Base-by-base conservation (phyloP, 495 filamentous ascomycete species). In the Trichoderma erinaceum region DNA sequence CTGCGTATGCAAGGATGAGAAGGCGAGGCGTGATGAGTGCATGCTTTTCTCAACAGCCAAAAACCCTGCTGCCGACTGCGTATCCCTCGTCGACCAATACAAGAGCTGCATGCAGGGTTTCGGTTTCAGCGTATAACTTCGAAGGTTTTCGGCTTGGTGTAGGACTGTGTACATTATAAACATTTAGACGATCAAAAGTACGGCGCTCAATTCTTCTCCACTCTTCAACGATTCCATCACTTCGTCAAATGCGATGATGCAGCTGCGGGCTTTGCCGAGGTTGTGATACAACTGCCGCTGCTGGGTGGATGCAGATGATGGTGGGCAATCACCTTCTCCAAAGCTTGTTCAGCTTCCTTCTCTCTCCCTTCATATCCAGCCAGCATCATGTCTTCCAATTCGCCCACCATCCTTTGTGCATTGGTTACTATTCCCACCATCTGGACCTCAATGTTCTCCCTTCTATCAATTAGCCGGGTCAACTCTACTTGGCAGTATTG, bases 1-100 rank as follows among this genome's bases (percentile, higher is more conserved):
- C 86, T 97, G 94, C 78, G 95, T 99, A 25, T 99, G 95, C 86
- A 97, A 94, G 74, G 85, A 92, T 61, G 95, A 99, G 78, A 99
- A 99, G 77, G 84, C 90, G 68, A 79, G 82, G 69, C 92, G 95
- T 69, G 95, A 99, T 78, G 95, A 99, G 80, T 99, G 95, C 83
- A 97, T 99, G 94, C 90, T 99, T 21, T 97, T 98, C 80, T 93
- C 90, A 67, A 92, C 86, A 70, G 81, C 86, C 70, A 85, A 87
- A 68, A 87, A 96, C 73, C 89, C 93, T 38, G 84, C 91, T 73
- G 75, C 83, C 71, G 92, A 93, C 70, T 99, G 95, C 82, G 81
- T 87, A 76, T 83, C 88, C 16, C 86, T 88, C 67, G 90, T 99
- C 70, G 87, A 92, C 16, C 85, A 88, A 72, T 99, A 99, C 80